Evolutionary conservation across 768 basidiomycete genomes (phyloP).

Genomic region (Amanita molliuscula): DNA sequence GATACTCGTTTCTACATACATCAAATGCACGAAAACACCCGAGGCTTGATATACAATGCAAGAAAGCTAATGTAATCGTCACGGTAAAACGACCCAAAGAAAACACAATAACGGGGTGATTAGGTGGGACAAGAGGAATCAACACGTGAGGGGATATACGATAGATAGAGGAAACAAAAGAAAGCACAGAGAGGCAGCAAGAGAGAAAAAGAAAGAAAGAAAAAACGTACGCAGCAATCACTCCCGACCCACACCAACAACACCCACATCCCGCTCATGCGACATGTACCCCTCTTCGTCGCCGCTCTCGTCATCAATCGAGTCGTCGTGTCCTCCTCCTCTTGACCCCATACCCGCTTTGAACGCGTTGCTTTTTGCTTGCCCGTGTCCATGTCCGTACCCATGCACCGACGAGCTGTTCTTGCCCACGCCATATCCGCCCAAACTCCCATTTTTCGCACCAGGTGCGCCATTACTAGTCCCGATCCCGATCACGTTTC

Average conservation of each 20-base stretch:
- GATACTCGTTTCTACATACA: no score
- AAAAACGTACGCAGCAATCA: not conserved
- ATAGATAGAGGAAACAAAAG: not conserved
- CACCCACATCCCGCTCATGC: constrained; percentile 14
- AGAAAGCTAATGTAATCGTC: not conserved
- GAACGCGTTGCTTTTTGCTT: no score
- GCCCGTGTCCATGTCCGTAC: not conserved
- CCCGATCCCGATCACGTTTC: constrained; percentile 5
- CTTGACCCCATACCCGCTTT: not conserved
- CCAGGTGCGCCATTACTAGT: not conserved
- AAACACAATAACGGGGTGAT: not conserved
- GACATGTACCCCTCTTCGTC: constrained; percentile 19
- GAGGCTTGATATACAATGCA: not conserved
- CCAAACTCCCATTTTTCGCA: not conserved
- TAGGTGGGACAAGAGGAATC: not conserved
- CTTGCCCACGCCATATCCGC: not conserved
- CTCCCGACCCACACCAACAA: not conserved
- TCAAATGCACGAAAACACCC: no score
- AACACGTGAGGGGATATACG: not conserved
- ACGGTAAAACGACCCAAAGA: no score
- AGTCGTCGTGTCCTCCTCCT: constrained; percentile 9
- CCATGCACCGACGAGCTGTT: not conserved
- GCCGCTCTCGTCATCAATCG: constrained; percentile 16
- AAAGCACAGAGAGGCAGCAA: not conserved
- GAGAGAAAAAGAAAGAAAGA: not conserved